Percentiles rank a stretch among this genome's conserved stretches.
Evolutionary conservation across 495 filamentous ascomycete species (phyloP).

Genomic region (Talaromyces adpressus): DNA sequence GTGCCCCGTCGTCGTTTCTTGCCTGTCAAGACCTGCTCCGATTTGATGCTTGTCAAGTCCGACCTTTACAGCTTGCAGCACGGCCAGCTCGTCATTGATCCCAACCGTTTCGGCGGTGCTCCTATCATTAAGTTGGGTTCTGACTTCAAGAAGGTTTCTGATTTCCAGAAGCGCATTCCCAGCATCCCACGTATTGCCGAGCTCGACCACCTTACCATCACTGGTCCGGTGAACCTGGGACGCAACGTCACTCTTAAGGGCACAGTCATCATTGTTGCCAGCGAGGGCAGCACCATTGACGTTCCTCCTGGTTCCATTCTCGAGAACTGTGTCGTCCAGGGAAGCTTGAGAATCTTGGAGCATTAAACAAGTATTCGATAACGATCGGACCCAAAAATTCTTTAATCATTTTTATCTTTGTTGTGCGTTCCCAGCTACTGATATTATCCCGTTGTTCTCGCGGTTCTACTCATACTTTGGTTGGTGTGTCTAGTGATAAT

Average conservation of each 20-base stretch:
- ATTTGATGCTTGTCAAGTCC: slow-evolving; percentile 99
- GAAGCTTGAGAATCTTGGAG: slow-evolving; percentile 89
- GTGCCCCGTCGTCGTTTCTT: slow-evolving; percentile 96
- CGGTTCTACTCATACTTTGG: background rate
- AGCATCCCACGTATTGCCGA: slow-evolving; percentile 97
- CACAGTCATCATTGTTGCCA: slow-evolving; percentile 99
- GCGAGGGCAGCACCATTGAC: slow-evolving; percentile 96
- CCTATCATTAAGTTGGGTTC: slow-evolving; percentile 97
- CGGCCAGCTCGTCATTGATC: slow-evolving; percentile 93
- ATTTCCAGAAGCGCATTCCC: slow-evolving; percentile 96
- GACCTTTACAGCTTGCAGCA: slow-evolving; percentile 99
- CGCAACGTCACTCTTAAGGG: slow-evolving; percentile 94
- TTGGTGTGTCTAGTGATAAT: background rate
- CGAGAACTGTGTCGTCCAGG: slow-evolving; percentile 99
- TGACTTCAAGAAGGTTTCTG: slow-evolving; percentile 99
- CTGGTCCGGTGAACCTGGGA: slow-evolving; percentile 91
- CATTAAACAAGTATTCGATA: slow-evolving; percentile 51
- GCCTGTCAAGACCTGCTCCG: slow-evolving; percentile 99
- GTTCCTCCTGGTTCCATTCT: slow-evolving; percentile 92
- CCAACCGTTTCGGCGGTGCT: slow-evolving; percentile 93
- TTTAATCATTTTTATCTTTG: slow-evolving; percentile 3
- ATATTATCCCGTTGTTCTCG: slow-evolving; percentile 7
- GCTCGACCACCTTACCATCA: slow-evolving; percentile 96
- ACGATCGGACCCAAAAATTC: background rate
- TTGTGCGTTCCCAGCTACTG: background rate